Evolutionary conservation across 1,139 yeast species (phyloP).

Genomic region (Saccharomyces hybrid): DNA sequence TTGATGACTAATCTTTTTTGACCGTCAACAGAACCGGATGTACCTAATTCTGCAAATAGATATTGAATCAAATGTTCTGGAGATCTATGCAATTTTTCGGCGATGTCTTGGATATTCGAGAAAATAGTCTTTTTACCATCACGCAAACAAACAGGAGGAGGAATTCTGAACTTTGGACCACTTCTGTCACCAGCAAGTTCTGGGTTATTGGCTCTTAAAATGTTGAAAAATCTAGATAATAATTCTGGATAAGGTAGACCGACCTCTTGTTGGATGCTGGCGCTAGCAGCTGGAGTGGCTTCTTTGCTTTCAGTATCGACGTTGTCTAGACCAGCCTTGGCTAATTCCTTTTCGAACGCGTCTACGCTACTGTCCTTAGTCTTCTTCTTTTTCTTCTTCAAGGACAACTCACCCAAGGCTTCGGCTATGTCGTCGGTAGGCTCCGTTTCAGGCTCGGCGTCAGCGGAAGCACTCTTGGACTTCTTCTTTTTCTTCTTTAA

Average conservation of each 20-base stretch:
- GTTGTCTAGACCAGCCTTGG: conserved; percentile 77
- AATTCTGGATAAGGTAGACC: conserved; percentile 74
- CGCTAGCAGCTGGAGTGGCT: conserved; percentile 31
- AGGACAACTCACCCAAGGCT: conserved; percentile 63
- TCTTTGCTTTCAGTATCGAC: conserved; percentile 31
- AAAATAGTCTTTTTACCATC: conserved; percentile 97
- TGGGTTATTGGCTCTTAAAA: conserved; percentile 89
- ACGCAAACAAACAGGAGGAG: conserved; percentile 94
- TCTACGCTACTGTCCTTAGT: conserved; percentile 49
- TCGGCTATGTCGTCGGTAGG: conserved; percentile 50
- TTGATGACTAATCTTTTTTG: conserved; percentile 91
- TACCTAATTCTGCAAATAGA: conserved; percentile 97
- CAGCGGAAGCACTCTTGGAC: conserved; percentile 31
- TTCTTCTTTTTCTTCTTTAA: conserved; percentile 45
- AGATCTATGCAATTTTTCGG: conserved; percentile 89
- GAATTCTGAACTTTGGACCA: conserved; percentile 89
- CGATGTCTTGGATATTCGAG: conserved; percentile 90
- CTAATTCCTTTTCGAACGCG: conserved; percentile 85
- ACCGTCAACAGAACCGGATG: conserved; percentile 98
- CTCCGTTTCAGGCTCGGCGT: conserved; percentile 33
- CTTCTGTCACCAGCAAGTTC: conserved; percentile 95
- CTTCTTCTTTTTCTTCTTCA: conserved; percentile 77
- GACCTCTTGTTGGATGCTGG: conserved; percentile 36
- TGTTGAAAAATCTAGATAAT: conserved; percentile 73
- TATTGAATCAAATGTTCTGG: conserved; percentile 96